Conservation (phyloP, 257 asterid genomes). For the Eustoma russellianum region DNA sequence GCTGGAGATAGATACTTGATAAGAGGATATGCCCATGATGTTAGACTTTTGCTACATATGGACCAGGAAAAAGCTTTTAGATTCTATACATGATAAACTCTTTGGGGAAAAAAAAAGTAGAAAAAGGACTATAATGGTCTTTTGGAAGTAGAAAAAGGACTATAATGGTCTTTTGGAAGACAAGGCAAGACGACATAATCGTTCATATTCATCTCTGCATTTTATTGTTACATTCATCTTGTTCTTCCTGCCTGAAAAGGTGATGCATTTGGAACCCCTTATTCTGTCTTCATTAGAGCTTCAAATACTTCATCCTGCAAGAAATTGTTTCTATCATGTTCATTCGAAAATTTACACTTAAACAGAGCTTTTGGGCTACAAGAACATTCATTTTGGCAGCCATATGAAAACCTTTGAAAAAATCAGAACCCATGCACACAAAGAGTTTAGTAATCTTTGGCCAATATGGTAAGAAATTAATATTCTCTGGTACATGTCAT, state of each 20-base stretch:
- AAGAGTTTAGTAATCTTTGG: not conserved
- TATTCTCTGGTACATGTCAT: no score
- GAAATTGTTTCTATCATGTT: not conserved
- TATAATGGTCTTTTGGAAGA: no score
- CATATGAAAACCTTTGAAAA: not conserved
- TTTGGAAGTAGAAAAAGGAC: no score
- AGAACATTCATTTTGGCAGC: no score
- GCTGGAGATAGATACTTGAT: no score
- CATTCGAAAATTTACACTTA: no score
- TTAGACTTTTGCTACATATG: not conserved
- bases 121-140: no score
- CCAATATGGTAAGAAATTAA: not conserved
- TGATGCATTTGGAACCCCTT: not conserved
- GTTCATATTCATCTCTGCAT: not conserved
- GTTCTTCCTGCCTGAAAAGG: not conserved
- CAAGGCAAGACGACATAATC: no score
- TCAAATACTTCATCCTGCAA: conserved; percentile 32
- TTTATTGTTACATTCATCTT: not conserved
- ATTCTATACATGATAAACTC: not conserved
- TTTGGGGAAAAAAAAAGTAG: no score
- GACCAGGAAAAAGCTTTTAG: not conserved
- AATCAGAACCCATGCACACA: not conserved
- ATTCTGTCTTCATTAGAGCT: conserved; percentile 22
- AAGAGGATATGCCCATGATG: no score
- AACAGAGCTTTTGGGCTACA: no score